These are phyloP conservation scores for Botryotinia calthae DNA, from an alignment of 2,329 filamentous ascomycete genomes.

Conservation along the genomic window DNA sequence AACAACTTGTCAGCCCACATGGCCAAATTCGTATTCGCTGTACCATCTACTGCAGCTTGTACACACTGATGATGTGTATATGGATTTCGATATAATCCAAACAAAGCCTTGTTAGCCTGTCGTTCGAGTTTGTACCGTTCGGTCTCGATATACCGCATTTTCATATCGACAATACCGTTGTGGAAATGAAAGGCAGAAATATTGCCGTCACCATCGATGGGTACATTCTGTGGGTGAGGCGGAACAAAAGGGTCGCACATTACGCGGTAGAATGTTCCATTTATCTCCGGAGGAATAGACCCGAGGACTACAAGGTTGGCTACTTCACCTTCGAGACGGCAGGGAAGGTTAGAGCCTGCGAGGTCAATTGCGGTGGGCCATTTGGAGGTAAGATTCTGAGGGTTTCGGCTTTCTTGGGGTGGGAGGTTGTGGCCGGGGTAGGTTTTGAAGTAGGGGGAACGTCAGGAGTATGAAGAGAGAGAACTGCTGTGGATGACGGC, in stretches of 20 bases:
- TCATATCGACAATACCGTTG: constrained; percentile 37
- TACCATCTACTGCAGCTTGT: not conserved
- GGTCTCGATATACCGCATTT: constrained; percentile 36
- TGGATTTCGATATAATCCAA: constrained; percentile 7
- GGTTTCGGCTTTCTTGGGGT: not conserved
- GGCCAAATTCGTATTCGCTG: constrained; percentile 54
- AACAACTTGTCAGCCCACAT: constrained; percentile 55
- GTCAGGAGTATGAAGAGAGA: not conserved
- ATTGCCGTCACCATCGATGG: constrained; percentile 35
- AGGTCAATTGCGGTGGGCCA: not conserved
- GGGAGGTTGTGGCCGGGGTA: not conserved
- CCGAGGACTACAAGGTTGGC: constrained; percentile 41
- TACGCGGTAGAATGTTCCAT: constrained; percentile 45
- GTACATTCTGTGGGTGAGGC: constrained; percentile 51
- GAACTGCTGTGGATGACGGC: not conserved
- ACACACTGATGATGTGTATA: constrained; percentile 11
- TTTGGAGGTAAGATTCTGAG: not conserved
- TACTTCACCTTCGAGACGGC: constrained; percentile 39
- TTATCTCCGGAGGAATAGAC: constrained; percentile 42
- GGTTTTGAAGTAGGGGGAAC: not conserved
- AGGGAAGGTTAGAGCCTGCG: not conserved
- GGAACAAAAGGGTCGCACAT: constrained; percentile 49
- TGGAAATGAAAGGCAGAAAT: constrained; percentile 38
- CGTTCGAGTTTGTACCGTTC: constrained; percentile 34
- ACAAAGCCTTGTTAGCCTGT: constrained; percentile 35